phyloP scores from a whole-genome alignment of 2,329 filamentous ascomycete species.

The Colletotrichum sp. region DNA sequence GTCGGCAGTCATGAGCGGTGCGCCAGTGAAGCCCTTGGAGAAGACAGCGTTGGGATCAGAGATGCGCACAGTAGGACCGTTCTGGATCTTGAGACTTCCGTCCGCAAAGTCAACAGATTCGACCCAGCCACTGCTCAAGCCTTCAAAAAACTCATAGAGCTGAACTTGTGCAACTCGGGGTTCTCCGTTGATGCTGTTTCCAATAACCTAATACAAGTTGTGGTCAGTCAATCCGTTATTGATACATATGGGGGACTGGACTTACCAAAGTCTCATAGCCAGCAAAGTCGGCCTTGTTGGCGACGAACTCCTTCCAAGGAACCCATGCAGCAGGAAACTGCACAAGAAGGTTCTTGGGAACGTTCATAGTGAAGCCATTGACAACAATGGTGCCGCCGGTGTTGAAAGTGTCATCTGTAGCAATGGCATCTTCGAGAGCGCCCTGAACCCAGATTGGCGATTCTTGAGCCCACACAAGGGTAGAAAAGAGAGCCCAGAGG shows the following conservation, averaged over 20 bases:
- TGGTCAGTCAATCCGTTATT: not conserved
- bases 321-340: conserved; percentile 52
- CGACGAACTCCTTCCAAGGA: conserved; percentile 44
- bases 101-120: conserved; percentile 36
- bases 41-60: conserved; percentile 50
- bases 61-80: conserved; percentile 34
- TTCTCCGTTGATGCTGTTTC: conserved; percentile 38
- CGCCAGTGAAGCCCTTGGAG: conserved; percentile 26
- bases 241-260: not conserved
- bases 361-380: conserved; percentile 47
- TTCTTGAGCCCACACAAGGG: conserved; percentile 28
- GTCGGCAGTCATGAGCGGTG: conserved; percentile 49
- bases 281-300: conserved; percentile 30
- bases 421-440: conserved; percentile 34
- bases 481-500: not conserved
- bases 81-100: conserved; percentile 37
- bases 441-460: conserved; percentile 37
- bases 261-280: conserved; percentile 40
- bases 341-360: conserved; percentile 54
- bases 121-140: conserved; percentile 38
- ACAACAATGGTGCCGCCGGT: conserved; percentile 49
- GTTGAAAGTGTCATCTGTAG: conserved; percentile 42
- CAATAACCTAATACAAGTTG: conserved; percentile 32
- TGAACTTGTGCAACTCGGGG: conserved; percentile 37
- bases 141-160: conserved; percentile 38